These are phyloP conservation scores for Boletus insuetus DNA, from an alignment of 768 basidiomycete genomes.

Conservation along the genomic window DNA sequence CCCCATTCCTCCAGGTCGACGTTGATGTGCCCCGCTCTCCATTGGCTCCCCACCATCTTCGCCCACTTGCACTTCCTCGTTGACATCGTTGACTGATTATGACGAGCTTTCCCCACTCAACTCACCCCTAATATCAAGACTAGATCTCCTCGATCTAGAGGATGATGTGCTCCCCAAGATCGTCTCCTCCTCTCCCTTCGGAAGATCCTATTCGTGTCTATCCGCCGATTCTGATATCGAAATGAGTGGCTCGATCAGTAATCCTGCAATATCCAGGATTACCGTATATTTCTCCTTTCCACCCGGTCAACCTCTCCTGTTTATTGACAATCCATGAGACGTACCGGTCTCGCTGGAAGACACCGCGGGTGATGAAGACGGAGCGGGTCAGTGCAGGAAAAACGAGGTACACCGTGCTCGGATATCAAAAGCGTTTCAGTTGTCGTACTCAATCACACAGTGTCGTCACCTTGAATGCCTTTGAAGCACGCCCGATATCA, in stretches of 20 bases:
- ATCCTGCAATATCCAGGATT: slow-evolving; percentile 33
- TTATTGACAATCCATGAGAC: slow-evolving; percentile 43
- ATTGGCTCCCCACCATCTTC: slow-evolving; percentile 16
- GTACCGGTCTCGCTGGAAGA: slow-evolving; percentile 15
- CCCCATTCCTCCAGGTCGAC: slow-evolving; percentile 27
- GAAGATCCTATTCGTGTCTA: slow-evolving; percentile 26
- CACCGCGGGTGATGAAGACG: too few species aligned
- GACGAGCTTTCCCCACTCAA: slow-evolving; percentile 21
- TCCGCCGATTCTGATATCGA: slow-evolving; percentile 30
- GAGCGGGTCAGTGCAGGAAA: too few species aligned
- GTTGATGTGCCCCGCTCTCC: slow-evolving; percentile 14
- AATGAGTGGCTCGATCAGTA: slow-evolving; percentile 15
- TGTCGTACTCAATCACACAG: too few species aligned
- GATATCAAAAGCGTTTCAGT: too few species aligned
- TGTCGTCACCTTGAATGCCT: too few species aligned
- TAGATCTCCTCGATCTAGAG: slow-evolving; percentile 32
- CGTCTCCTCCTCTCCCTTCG: slow-evolving; percentile 28
- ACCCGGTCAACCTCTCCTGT: slow-evolving; percentile 33
- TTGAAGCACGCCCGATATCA: too few species aligned
- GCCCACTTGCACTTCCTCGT: slow-evolving; percentile 10
- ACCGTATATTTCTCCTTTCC: slow-evolving; percentile 5
- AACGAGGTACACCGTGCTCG: too few species aligned
- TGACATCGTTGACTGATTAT: slow-evolving; percentile 22
- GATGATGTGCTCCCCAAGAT: slow-evolving; percentile 21
- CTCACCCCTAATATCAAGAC: slow-evolving; percentile 32